Evolutionary conservation across 1,139 yeast species (phyloP).

Genomic region (Lodderomyces oxycetoniae): DNA sequence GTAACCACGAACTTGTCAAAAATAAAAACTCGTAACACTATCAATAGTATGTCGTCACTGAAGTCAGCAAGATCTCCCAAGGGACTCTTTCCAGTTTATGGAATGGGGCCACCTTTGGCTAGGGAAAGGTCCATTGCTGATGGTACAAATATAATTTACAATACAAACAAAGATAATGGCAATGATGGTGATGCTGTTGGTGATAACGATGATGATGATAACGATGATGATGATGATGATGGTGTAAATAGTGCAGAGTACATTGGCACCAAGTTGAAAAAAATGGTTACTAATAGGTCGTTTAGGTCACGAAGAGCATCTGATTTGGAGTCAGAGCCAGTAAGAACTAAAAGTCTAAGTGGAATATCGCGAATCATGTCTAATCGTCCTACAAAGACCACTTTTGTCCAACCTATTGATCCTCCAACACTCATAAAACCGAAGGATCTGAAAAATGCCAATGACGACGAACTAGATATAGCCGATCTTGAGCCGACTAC

Average conservation of each 20-base stretch:
- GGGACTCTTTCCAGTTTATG: constrained; percentile 74
- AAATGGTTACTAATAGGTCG: constrained; percentile 14
- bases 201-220: constrained; percentile 6
- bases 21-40: background rate
- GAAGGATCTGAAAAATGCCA: no score
- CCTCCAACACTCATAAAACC: no score
- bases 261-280: constrained; percentile 26
- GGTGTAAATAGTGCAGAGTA: constrained; percentile 20
- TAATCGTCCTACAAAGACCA: no score
- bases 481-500: no score
- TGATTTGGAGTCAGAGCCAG: constrained; percentile 9
- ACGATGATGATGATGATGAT: constrained; percentile 7
- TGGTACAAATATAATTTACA: constrained; percentile 12
- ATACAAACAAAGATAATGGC: background rate
- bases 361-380: no score
- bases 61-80: constrained; percentile 45
- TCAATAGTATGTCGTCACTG: background rate
- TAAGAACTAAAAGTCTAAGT: no score
- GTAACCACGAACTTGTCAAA: constrained; percentile 7
- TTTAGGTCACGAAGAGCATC: constrained; percentile 3
- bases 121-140: constrained; percentile 56
- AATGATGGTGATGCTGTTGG: background rate
- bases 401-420: no score
- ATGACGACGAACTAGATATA: no score
- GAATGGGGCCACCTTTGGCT: constrained; percentile 62